Percentiles rank a stretch among this genome's conserved stretches.
phyloP scores from a whole-genome alignment of 1,139 yeast species.

The Entelexis paramagnoliae region DNA sequence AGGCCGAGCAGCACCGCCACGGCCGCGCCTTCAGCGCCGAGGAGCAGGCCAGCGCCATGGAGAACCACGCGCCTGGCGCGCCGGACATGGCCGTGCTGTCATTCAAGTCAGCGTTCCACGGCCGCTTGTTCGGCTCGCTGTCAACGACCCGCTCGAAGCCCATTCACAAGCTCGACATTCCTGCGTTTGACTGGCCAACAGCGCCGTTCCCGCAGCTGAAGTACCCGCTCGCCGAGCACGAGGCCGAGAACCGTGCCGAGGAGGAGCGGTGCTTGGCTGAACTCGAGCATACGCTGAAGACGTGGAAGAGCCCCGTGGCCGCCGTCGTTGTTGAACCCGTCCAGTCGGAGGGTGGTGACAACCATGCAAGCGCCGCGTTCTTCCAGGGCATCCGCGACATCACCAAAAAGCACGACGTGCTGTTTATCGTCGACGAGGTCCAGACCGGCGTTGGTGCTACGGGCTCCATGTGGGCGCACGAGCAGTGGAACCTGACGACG shows the following conservation, averaged over 20 bases:
- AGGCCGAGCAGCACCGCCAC: slow-evolving; percentile 50
- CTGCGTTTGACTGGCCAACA: slow-evolving; percentile 80
- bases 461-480: slow-evolving; percentile 80
- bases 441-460: slow-evolving; percentile 86
- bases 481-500: slow-evolving; percentile 59
- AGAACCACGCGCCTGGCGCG: slow-evolving; percentile 58
- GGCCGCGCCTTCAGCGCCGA: slow-evolving; percentile 42
- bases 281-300: slow-evolving; percentile 46
- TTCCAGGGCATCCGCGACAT: slow-evolving; percentile 70
- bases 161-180: slow-evolving; percentile 72
- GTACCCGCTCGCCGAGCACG: slow-evolving; percentile 57
- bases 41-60: slow-evolving; percentile 54
- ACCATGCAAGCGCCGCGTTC: slow-evolving; percentile 64
- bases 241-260: slow-evolving; percentile 48
- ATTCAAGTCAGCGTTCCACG: slow-evolving; percentile 69
- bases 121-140: slow-evolving; percentile 69
- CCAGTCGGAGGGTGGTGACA: slow-evolving; percentile 83
- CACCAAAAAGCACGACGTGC: slow-evolving; percentile 55
- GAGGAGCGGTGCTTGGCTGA: slow-evolving; percentile 55
- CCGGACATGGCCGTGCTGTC: slow-evolving; percentile 66
- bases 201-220: slow-evolving; percentile 68
- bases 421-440: slow-evolving; percentile 71
- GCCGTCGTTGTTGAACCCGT: slow-evolving; percentile 71
- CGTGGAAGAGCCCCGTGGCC: slow-evolving; percentile 60
- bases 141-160: slow-evolving; percentile 75